Conservation (phyloP, 306 rosid species). For the Acmispon strigosus region DNA sequence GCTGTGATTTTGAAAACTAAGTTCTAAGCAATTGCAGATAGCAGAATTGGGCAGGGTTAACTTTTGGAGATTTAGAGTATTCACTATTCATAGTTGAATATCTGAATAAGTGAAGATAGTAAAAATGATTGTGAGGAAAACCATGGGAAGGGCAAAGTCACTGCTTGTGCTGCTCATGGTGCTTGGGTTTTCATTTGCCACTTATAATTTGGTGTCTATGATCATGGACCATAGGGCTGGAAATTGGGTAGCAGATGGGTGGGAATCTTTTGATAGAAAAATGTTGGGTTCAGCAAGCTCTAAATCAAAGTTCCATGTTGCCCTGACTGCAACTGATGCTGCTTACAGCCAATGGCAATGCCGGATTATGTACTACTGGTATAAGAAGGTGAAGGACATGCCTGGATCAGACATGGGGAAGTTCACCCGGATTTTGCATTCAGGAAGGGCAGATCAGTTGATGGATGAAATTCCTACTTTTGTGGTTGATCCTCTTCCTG, state of each 20-base stretch:
- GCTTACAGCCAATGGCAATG: conserved; percentile 94
- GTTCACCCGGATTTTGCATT: conserved; percentile 75
- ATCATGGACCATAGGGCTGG: conserved; percentile 41
- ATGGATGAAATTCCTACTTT: conserved; percentile 82
- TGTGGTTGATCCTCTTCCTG: conserved; percentile 90
- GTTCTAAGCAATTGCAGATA: not conserved
- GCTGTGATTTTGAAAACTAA: conserved; percentile 7
- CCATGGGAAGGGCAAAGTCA: conserved; percentile 54
- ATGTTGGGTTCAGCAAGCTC: conserved; percentile 14
- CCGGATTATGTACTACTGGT: conserved; percentile 92
- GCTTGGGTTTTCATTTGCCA: conserved; percentile 61
- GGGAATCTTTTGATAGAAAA: conserved; percentile 22
- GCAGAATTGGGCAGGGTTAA: conserved; percentile 18
- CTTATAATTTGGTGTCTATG: conserved; percentile 63
- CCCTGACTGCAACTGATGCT: conserved; percentile 85
- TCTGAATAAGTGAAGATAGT: not conserved
- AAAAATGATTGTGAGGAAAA: conserved; percentile 61
- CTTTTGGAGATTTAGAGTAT: conserved; percentile 16
- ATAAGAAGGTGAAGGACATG: conserved; percentile 64
- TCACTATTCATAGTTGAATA: conserved; percentile 6
- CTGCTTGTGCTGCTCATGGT: conserved; percentile 56
- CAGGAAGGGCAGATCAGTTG: conserved; percentile 64
- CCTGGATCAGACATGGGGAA: conserved; percentile 90
- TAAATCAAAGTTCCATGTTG: conserved; percentile 58
- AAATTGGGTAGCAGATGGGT: conserved; percentile 30